phyloP scores from a whole-genome alignment of 306 rosid species.

The Cucumis cinereus region DNA sequence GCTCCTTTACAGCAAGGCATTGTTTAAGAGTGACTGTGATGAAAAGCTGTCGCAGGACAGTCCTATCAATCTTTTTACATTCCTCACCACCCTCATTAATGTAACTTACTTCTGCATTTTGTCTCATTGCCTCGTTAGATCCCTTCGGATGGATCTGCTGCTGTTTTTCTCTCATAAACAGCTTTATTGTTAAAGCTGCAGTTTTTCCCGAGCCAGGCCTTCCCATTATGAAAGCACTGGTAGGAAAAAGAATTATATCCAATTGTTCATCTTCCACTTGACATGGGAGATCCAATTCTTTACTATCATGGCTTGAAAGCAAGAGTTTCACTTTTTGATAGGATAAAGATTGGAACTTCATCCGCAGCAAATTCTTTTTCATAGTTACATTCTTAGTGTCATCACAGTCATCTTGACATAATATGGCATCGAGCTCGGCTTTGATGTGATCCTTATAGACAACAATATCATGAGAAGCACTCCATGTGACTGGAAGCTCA shows the following conservation, averaged over 20 bases:
- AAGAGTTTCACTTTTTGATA: slow-evolving; percentile 28
- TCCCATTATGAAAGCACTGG: slow-evolving; percentile 47
- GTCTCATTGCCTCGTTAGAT: slow-evolving; percentile 4
- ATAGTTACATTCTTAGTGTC: slow-evolving; percentile 30
- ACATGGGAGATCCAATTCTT: slow-evolving; percentile 45
- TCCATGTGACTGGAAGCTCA: slow-evolving; percentile 50
- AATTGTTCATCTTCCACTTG: slow-evolving; percentile 40
- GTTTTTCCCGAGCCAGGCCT: slow-evolving; percentile 66
- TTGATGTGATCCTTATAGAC: slow-evolving; percentile 17
- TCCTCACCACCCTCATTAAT: slow-evolving; percentile 13
- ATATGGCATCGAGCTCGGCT: slow-evolving; percentile 16
- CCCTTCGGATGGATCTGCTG: slow-evolving; percentile 20
- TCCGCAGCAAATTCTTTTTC: slow-evolving; percentile 31
- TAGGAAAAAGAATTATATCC: slow-evolving; percentile 33
- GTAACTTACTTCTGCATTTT: neutral
- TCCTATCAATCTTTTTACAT: slow-evolving; percentile 4
- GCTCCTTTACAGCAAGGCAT: slow-evolving; percentile 45
- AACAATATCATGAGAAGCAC: slow-evolving; percentile 16
- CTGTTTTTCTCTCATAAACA: slow-evolving; percentile 34
- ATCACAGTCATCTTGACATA: slow-evolving; percentile 14
- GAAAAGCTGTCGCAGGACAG: slow-evolving; percentile 41
- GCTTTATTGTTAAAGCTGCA: slow-evolving; percentile 45
- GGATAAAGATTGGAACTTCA: slow-evolving; percentile 56
- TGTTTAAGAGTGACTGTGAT: slow-evolving; percentile 54
- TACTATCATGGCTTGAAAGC: slow-evolving; percentile 26